phyloP scores from a whole-genome alignment of 1,284 basidiomycete species.

The Cryptococcus deneoformans region DNA sequence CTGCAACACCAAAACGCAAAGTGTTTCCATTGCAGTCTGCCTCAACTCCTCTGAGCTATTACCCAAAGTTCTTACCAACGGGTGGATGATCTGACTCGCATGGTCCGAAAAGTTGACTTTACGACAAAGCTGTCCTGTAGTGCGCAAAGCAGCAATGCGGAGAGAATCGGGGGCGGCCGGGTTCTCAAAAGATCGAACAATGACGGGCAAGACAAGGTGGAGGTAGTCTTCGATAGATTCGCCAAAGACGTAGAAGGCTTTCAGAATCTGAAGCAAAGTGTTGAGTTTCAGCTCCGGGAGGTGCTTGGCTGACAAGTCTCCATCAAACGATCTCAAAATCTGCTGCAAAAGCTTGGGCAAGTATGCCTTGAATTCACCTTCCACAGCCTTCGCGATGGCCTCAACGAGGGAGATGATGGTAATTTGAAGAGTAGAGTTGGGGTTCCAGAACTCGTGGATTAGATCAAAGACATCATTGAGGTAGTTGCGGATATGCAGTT shows the following conservation, averaged over 20 bases:
- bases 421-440: constrained; percentile 78
- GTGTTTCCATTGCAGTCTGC: constrained; percentile 85
- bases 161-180: constrained; percentile 70
- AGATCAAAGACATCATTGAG: constrained; percentile 77
- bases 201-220: constrained; percentile 93
- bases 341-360: constrained; percentile 89
- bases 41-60: constrained; percentile 75
- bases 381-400: constrained; percentile 89
- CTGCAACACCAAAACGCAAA: constrained; percentile 89
- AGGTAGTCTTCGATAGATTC: constrained; percentile 97
- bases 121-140: constrained; percentile 84
- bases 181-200: constrained; percentile 88
- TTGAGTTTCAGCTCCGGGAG: constrained; percentile 75
- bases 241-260: constrained; percentile 93
- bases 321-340: constrained; percentile 84
- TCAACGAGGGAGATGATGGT: constrained; percentile 94
- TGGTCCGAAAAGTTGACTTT: constrained; percentile 99
- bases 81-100: constrained; percentile 95
- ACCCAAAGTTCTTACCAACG: constrained; percentile 83
- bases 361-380: constrained; percentile 98
- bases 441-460: constrained; percentile 81
- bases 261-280: constrained; percentile 71
- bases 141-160: constrained; percentile 85
- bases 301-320: constrained; percentile 57
- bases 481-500: constrained; percentile 95